Conservation (phyloP, 768 basidiomycete genomes). For the Daedaleopsis nitida region DNA sequence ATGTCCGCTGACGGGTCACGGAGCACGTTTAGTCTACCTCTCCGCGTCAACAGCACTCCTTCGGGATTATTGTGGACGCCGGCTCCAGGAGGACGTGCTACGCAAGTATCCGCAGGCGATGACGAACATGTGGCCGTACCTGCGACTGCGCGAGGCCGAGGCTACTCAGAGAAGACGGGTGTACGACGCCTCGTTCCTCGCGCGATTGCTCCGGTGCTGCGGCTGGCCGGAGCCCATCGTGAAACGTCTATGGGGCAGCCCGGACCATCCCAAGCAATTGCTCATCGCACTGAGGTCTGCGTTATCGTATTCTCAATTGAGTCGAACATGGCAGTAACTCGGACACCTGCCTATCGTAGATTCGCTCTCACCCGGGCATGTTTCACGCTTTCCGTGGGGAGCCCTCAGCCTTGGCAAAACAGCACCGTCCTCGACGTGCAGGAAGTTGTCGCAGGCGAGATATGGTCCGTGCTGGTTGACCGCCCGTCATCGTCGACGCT, state of each 20-base stretch:
- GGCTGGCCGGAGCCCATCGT: conserved; percentile 39
- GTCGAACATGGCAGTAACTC: background rate
- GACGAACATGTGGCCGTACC: conserved; percentile 76
- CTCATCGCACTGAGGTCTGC: conserved; percentile 56
- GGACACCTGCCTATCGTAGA: conserved; percentile 35
- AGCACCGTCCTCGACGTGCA: conserved; percentile 48
- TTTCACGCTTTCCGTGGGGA: conserved; percentile 59
- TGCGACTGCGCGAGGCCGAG: conserved; percentile 53
- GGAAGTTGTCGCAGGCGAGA: conserved; percentile 54
- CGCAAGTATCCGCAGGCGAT: conserved; percentile 42
- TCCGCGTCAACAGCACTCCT: conserved; percentile 55
- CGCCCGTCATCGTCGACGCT: conserved; percentile 16
- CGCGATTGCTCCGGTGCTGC: conserved; percentile 31
- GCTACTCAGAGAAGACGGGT: conserved; percentile 33
- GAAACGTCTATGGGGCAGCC: conserved; percentile 56
- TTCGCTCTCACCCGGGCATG: conserved; percentile 66
- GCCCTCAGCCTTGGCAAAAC: conserved; percentile 32
- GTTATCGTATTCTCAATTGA: conserved; percentile 7
- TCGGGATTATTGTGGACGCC: conserved; percentile 49
- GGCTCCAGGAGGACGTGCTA: conserved; percentile 42
- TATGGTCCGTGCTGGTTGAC: conserved; percentile 57
- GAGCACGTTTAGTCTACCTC: conserved; percentile 57
- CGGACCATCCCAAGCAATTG: conserved; percentile 59
- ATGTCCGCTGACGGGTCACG: conserved; percentile 4
- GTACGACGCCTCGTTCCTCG: conserved; percentile 57